Evolutionary conservation across 305 asterid genomes (phyloP).

Genomic region (Solanum hybrid): DNA sequence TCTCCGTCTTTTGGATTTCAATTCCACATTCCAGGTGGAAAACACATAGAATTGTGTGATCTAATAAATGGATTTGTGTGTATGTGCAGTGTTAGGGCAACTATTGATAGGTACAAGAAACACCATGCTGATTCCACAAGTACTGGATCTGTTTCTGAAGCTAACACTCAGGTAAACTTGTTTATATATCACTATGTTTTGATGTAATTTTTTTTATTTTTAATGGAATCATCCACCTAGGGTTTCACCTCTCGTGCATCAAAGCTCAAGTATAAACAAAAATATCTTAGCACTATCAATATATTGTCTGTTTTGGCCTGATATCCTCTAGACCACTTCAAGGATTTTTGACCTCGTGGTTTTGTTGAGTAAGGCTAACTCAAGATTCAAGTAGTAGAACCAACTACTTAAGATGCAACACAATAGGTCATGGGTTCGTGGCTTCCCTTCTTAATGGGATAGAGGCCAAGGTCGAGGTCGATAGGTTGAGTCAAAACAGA

Average conservation of each 20-base stretch:
- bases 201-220: not conserved
- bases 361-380: not conserved
- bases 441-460: not conserved
- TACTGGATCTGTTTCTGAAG: conserved; percentile 60
- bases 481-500: not conserved
- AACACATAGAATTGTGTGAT: not conserved
- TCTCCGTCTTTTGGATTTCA: no score
- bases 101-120: conserved; percentile 77
- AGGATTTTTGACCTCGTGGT: no score
- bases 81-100: conserved; percentile 55
- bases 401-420: not conserved
- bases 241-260: not conserved
- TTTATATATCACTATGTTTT: not conserved
- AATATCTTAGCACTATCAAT: not conserved
- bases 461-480: not conserved
- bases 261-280: not conserved
- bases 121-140: conserved; percentile 49
- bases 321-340: no score
- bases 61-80: not conserved
- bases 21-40: no score
- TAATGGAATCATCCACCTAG: not conserved
- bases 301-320: no score
- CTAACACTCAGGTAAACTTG: conserved; percentile 50
- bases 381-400: not conserved
- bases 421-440: not conserved